Evolutionary conservation across 352 stramenopile species (phyloP).

Genomic region (Phytophthora meadii): DNA sequence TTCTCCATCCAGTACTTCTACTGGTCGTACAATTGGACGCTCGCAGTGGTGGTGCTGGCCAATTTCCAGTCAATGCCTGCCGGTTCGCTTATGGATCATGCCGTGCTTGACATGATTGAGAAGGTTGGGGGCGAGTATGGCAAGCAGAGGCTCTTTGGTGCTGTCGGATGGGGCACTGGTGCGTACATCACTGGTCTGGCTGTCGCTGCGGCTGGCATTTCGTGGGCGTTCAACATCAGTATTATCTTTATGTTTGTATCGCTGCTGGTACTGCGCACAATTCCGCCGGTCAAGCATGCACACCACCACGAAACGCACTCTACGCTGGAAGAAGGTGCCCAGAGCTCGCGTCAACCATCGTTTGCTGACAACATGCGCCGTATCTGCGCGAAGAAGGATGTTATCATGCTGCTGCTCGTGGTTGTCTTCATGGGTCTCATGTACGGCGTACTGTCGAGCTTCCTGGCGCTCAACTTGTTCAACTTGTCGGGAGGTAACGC

Average conservation of each 20-base stretch:
- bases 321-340: slow-evolving; percentile 27
- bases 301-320: slow-evolving; percentile 36
- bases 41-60: slow-evolving; percentile 52
- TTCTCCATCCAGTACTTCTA: slow-evolving; percentile 60
- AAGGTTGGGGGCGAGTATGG: slow-evolving; percentile 80
- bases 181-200: slow-evolving; percentile 68
- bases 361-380: slow-evolving; percentile 36
- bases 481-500: slow-evolving; percentile 69
- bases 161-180: slow-evolving; percentile 59
- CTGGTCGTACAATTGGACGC: slow-evolving; percentile 51
- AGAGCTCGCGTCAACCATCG: slow-evolving; percentile 12
- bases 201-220: slow-evolving; percentile 59
- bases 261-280: slow-evolving; percentile 57
- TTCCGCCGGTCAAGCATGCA: slow-evolving; percentile 53
- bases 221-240: slow-evolving; percentile 73
- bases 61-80: slow-evolving; percentile 62
- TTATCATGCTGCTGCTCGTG: slow-evolving; percentile 67
- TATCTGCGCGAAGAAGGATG: slow-evolving; percentile 46
- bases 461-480: slow-evolving; percentile 77
- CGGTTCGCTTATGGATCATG: slow-evolving; percentile 70
- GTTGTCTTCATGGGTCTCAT: slow-evolving; percentile 80
- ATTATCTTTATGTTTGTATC: slow-evolving; percentile 56
- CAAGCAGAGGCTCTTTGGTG: slow-evolving; percentile 80
- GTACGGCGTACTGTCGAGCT: slow-evolving; percentile 77
- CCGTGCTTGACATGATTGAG: slow-evolving; percentile 66